Evolutionary conservation across 495 filamentous ascomycete genomes (phyloP), one percentile per base, ranked within the genome.

Genomic region (Penicillium lagena): DNA sequence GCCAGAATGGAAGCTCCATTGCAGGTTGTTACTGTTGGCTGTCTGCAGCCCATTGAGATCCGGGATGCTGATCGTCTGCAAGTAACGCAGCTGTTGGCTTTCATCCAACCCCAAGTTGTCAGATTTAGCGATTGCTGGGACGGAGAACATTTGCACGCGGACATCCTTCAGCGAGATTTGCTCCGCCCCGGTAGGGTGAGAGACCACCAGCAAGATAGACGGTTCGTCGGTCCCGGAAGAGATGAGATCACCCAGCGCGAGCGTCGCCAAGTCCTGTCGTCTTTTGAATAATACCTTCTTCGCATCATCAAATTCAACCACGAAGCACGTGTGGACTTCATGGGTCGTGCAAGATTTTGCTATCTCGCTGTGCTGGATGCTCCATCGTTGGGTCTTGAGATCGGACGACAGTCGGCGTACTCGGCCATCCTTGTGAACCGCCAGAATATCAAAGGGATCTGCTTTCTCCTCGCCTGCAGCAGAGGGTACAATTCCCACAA

Each of bases 241-340:
- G 0, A 48, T 52, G 2, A 60, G 43, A 42, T 68, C 62, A 12
- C 62, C 63, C 2, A 68, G 43, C 9, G 68, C 68, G 39, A 73
- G 54, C 12, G 66, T 57, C 28, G 55, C 56, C 34, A 74, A 53
- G 29, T 74, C 71, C 33, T 70, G 68, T 37, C 71, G 49, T 46
- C 66, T 59, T 47, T 67, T 72, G 40, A 74, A 63, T 34, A 72
- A 44, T 13, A 59, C 49, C 43, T 66, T 71, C 44, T 62, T 66
- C 7, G 63, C 69, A 47, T 74, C 71, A 15, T 72, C 67, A n/a
- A 71, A 64, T 46, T 72, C 68, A 7, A 71, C 52, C 28, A 70
- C 51, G 36, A 74, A 74, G 51, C 64, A 67, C 4, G 64, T 51
- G 22, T 63, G 56, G 9, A 73, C 55, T 29, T 52, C 53, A 39